Conservation (phyloP, 768 basidiomycete genomes). For the Trametopsis cervina region DNA sequence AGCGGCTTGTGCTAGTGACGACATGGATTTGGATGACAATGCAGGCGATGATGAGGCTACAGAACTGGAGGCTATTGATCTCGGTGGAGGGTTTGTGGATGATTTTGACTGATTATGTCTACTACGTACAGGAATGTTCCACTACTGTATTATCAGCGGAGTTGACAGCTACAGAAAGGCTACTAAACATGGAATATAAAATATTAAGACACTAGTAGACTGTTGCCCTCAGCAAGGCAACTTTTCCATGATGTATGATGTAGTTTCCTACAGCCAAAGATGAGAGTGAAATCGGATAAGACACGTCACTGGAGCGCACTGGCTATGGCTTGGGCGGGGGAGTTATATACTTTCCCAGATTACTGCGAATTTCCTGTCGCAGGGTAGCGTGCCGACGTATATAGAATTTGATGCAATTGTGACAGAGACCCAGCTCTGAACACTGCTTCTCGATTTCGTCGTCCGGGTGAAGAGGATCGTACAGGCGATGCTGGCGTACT, state of each 20-base stretch:
- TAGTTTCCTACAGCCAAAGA: too few species aligned
- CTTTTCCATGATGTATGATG: too few species aligned
- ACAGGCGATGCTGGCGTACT: slow-evolving; percentile 3
- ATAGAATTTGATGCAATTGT: neutral
- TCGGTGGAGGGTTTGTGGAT: neutral
- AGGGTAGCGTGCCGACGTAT: neutral
- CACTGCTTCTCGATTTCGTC: neutral
- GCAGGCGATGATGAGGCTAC: neutral
- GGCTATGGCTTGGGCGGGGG: slow-evolving; percentile 1
- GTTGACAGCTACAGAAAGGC: too few species aligned
- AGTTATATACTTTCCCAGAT: neutral
- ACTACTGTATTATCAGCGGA: too few species aligned
- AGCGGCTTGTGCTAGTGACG: neutral
- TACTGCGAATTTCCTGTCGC: slow-evolving; percentile 1
- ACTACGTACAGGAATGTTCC: neutral
- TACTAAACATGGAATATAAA: too few species aligned
- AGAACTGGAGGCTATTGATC: neutral
- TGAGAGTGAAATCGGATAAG: too few species aligned
- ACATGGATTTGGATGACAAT: neutral
- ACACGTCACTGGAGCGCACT: too few species aligned
- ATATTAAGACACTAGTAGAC: too few species aligned
- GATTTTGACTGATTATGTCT: neutral
- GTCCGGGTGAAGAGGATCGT: slow-evolving; percentile 6
- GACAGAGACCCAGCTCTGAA: slow-evolving; percentile 3
- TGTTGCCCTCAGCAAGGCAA: too few species aligned